Evolutionary conservation across 306 rosid species (phyloP).

Genomic region (Benincasa hispida): DNA sequence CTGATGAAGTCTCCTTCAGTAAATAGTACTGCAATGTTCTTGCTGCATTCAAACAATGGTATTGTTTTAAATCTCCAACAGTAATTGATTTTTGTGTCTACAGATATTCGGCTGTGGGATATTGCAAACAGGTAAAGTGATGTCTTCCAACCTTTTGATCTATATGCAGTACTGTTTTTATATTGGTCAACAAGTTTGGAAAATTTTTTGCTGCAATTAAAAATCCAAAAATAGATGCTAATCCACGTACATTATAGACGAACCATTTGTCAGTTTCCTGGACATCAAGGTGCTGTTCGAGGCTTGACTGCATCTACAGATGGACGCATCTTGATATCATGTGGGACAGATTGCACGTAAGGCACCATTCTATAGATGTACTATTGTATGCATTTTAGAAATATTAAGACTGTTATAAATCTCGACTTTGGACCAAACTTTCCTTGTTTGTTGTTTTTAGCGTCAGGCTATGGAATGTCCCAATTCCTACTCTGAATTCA

Average conservation of each 20-base stretch:
- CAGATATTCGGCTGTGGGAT: slow-evolving; percentile 97
- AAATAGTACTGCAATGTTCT: neutral
- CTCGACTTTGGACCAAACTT: slow-evolving; percentile 7
- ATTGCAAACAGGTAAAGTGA: slow-evolving; percentile 60
- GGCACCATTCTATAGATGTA: slow-evolving; percentile 5
- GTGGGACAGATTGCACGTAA: slow-evolving; percentile 92
- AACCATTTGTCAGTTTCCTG: slow-evolving; percentile 70
- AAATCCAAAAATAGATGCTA: neutral
- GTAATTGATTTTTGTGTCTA: neutral
- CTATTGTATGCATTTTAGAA: neutral
- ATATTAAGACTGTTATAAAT: neutral
- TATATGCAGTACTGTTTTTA: neutral
- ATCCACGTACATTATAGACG: slow-evolving; percentile 20
- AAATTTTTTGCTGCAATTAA: neutral
- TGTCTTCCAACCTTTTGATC: neutral
- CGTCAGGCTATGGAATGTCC: slow-evolving; percentile 77
- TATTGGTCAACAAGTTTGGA: neutral
- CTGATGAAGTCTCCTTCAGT: neutral
- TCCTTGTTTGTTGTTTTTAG: slow-evolving; percentile 22
- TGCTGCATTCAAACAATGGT: neutral
- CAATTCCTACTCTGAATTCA: slow-evolving; percentile 36
- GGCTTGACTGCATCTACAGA: slow-evolving; percentile 71
- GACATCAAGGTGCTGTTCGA: slow-evolving; percentile 84
- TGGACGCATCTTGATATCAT: slow-evolving; percentile 71
- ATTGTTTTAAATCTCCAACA: slow-evolving; percentile 1